Conservation (phyloP, 306 rosid species). For the Quercus rubra region DNA sequence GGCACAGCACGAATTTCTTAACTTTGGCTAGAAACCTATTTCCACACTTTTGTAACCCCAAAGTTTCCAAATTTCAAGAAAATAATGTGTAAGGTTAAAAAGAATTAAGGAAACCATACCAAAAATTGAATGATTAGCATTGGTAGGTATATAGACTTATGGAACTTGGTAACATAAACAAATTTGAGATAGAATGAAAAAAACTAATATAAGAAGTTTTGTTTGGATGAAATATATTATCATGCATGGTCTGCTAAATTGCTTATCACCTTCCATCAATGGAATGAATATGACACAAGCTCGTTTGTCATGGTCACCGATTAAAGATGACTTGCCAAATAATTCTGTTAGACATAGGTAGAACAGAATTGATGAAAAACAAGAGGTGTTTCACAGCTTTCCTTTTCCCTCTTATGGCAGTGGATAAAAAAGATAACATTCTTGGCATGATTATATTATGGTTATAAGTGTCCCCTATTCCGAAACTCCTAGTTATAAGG, state of each 20-base stretch:
- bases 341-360: neutral
- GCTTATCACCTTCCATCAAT: no score
- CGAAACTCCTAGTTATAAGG: no score
- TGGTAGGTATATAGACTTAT: neutral
- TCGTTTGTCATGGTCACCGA: neutral
- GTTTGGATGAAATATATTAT: neutral
- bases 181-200: neutral
- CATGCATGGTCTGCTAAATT: neutral
- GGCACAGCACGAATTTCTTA: slow-evolving; percentile 55
- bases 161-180: neutral
- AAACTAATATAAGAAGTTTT: neutral
- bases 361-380: no score
- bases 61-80: no score
- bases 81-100: neutral
- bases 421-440: neutral
- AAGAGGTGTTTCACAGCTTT: neutral
- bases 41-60: slow-evolving; percentile 28
- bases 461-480: no score
- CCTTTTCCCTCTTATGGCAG: neutral
- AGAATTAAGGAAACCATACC: neutral
- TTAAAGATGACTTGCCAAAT: neutral
- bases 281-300: no score
- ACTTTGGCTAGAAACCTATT: slow-evolving; percentile 49
- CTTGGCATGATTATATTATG: no score
- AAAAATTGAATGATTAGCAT: neutral